Base-by-base conservation (phyloP, 306 rosid genomes). In the Betula pendula region DNA sequence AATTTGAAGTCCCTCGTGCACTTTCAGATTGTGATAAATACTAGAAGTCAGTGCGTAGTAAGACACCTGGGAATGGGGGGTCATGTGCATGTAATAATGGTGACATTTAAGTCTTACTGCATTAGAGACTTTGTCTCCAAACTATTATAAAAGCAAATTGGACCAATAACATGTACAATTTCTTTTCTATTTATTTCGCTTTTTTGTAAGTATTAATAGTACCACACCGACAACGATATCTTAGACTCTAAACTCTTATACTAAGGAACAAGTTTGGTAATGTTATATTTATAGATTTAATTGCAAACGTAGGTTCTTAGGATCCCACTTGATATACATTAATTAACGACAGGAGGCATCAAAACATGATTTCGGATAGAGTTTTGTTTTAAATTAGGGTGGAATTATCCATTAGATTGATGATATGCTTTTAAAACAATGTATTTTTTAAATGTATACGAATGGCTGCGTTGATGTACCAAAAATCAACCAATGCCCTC, bases 1-100 rank as follows among this genome's bases (percentile, higher is more conserved):
- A n/a, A n/a, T n/a, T n/a, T n/a, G n/a, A n/a, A n/a, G n/a, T n/a
- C n/a, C n/a, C n/a, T n/a, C n/a, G n/a, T n/a, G n/a, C n/a, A n/a
- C n/a, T n/a, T n/a, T n/a, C n/a, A n/a, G n/a, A n/a, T n/a, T n/a
- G n/a, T n/a, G n/a, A 16, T 55, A 82, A 80, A 78, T 71, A 53
- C n/a, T 44, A 16, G 33, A 69, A 12, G 15, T n/a, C n/a, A n/a
- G n/a, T 24, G 15, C 14, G 73, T 53, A 45, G 53, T 48, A 69
- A 68, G 17, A 76, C 49, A 42, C 50, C 43, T 33, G 44, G 29
- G 45, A 45, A 62, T 55, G 35, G n/a, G 24, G 19, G 24, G 50
- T 70, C 68, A 19, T 75, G 50, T 53, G 84, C 82, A 62, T 77
- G n/a, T 77, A 40, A 69, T 40, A 67, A 75, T 66, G 68, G 29